These are phyloP conservation scores for Allodekkera sacchari DNA, from an alignment of 805 yeast genomes.

Conservation along the genomic window DNA sequence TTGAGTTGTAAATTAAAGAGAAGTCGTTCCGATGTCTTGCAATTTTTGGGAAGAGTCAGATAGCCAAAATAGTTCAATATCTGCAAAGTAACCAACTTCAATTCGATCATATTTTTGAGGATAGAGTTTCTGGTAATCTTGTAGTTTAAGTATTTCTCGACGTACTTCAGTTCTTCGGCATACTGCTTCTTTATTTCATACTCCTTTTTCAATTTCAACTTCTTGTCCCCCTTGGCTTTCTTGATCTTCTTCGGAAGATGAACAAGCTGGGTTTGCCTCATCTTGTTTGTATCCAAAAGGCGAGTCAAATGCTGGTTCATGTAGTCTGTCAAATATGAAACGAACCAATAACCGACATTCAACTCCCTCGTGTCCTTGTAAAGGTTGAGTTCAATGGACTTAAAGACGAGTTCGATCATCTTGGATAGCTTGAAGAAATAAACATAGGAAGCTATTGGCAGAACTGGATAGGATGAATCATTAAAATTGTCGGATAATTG, in stretches of 20 bases:
- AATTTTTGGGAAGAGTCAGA: constrained; percentile 20
- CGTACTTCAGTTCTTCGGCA: constrained; percentile 7
- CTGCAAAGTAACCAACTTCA: constrained; percentile 18
- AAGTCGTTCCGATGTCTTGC: constrained; percentile 24
- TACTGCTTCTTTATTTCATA: constrained; percentile 13
- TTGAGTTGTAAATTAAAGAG: constrained; percentile 60
- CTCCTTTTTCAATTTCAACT: constrained; percentile 13
- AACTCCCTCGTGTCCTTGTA: constrained; percentile 61
- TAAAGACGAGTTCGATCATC: constrained; percentile 66
- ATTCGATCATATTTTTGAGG: constrained; percentile 11
- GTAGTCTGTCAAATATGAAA: constrained; percentile 22
- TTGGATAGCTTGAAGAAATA: constrained; percentile 55
- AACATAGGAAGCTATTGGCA: constrained; percentile 67
- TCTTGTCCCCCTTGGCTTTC: constrained; percentile 21
- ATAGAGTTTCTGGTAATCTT: constrained; percentile 7
- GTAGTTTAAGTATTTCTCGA: constrained; percentile 10
- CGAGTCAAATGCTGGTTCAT: constrained; percentile 15
- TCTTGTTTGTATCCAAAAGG: constrained; percentile 11
- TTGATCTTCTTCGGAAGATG: constrained; percentile 15
- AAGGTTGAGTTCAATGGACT: constrained; percentile 69
- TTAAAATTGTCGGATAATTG: constrained; percentile 10
- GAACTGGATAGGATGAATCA: constrained; percentile 30
- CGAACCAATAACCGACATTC: constrained; percentile 61
- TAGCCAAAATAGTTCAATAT: constrained; percentile 16
- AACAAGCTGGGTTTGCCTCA: constrained; percentile 14